These are phyloP conservation scores for Mucor plumbeus DNA, from an alignment of 371 early-diverging fungal species.

Conservation along the genomic window DNA sequence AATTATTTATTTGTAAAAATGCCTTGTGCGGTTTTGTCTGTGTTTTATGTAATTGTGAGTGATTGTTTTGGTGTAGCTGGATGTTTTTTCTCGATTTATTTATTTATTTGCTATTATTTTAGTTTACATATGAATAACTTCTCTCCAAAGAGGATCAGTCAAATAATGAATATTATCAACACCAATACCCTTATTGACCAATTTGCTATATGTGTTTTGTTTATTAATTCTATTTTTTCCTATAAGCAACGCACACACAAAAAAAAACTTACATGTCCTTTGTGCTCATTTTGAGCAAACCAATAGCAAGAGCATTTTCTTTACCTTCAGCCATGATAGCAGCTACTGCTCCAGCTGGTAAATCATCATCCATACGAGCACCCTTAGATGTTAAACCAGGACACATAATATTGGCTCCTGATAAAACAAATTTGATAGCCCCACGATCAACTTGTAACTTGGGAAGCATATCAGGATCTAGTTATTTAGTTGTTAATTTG, in stretches of 20 bases:
- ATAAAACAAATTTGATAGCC: constrained; percentile 96
- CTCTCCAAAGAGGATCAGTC: constrained; percentile 89
- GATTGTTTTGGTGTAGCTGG: neutral
- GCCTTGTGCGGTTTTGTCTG: neutral
- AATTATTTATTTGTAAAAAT: constrained; percentile 1
- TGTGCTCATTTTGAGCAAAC: constrained; percentile 87
- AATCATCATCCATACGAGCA: constrained; percentile 78
- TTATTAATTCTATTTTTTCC: neutral
- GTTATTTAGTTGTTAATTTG: neutral
- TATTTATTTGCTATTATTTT: neutral
- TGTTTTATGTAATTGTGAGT: neutral
- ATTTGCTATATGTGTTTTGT: constrained; percentile 54
- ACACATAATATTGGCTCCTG: constrained; percentile 98
- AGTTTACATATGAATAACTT: constrained; percentile 42
- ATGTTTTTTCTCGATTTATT: constrained; percentile 1
- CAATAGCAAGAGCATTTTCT: constrained; percentile 92
- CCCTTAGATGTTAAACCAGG: constrained; percentile 96
- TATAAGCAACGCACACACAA: neutral
- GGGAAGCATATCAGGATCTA: constrained; percentile 93
- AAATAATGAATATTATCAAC: constrained; percentile 90
- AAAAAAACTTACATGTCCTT: constrained; percentile 82
- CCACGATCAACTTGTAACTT: constrained; percentile 94
- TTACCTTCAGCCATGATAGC: constrained; percentile 97
- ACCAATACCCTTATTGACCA: constrained; percentile 91
- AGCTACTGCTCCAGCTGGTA: constrained; percentile 81